Evolutionary conservation across 768 basidiomycete genomes (phyloP), one percentile per base, ranked within the genome.

Genomic region (Crucibulum laeve): DNA sequence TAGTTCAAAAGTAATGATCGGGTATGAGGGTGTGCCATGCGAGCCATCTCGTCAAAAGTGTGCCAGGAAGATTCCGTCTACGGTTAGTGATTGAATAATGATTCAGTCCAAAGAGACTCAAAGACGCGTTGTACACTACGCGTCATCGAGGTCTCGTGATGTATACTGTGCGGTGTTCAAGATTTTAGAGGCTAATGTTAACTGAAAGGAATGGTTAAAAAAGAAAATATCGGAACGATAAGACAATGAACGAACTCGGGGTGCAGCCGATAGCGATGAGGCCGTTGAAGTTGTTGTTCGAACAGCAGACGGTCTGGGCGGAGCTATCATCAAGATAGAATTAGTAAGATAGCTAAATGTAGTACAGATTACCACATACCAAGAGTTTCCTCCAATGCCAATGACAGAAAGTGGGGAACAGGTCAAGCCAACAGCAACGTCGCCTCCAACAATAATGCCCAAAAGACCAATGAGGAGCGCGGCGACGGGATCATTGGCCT

Each of bases 271-370:
- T 49, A 5, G 59, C 64, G 41, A 76, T 59, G 25, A 73, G 51
- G 34, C 76, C 73, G 24, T 68, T 66, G 56, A 65, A 74, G 35
- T 51, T 47, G 47, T 76, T 72, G 45, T 67, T 62, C 21, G 59
- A 47, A 54, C 77, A 79, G 56, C 76, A 79, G 33, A 76, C 68
- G 8, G 71, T 58, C 49, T 76, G 69, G 11, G 48, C 38, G 4
- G 47, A 30, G 61, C 73, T 75, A 39, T 13, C 17, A 14, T 15
- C 25, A 22, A 3, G 24, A n/a, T 44, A 23, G 2, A 23, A 25
- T 32, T 37, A 15, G 22, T 6, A 36, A 15, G 17, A 40, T 14
- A 23, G 8, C 4, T 32, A 32, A 40, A 38, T 1, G 18, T 13
- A 25, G 17, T 24, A 42, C 3, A 42, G 22, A 8, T 25, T 46